Percentiles rank a stretch among this genome's conserved stretches.
Evolutionary conservation across 1,284 basidiomycete genomes (phyloP).

Genomic region (Melanopsichium pennsylvanicum): DNA sequence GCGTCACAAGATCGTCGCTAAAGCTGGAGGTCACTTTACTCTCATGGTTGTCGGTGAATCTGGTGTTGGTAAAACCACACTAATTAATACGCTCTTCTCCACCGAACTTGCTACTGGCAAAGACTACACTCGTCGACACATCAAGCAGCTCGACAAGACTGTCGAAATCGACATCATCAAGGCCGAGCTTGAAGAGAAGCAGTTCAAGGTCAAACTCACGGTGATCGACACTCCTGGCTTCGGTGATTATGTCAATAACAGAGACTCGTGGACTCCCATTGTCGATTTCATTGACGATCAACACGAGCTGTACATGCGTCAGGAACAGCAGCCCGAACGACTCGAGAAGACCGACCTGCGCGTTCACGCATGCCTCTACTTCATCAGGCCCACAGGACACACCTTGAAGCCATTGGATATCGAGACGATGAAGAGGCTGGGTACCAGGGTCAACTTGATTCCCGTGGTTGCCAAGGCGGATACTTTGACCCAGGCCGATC

Average conservation of each 20-base stretch:
- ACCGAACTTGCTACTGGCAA: constrained; percentile 92
- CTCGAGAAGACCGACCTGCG: constrained; percentile 91
- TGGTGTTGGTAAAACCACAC: constrained; percentile 62
- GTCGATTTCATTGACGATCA: constrained; percentile 99
- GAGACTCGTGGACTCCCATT: constrained; percentile 96
- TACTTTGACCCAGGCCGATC: constrained; percentile 91
- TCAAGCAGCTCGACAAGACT: constrained; percentile 98
- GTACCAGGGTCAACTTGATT: constrained; percentile 93
- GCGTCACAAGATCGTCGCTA: constrained; percentile 76
- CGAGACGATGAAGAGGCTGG: constrained; percentile 97
- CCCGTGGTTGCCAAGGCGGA: constrained; percentile 98
- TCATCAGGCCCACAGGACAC: constrained; percentile 94
- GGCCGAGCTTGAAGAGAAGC: constrained; percentile 92
- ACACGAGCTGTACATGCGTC: constrained; percentile 98
- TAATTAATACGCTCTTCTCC: constrained; percentile 97
- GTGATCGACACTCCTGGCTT: constrained; percentile 99
- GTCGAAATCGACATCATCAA: constrained; percentile 76
- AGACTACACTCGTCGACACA: constrained; percentile 88
- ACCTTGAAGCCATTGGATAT: constrained; percentile 98
- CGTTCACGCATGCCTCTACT: constrained; percentile 97
- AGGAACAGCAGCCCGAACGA: constrained; percentile 97
- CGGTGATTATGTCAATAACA: constrained; percentile 99
- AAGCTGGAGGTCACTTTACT: constrained; percentile 95
- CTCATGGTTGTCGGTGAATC: constrained; percentile 96
- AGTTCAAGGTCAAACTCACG: constrained; percentile 98